Evolutionary conservation across 768 basidiomycete genomes (phyloP), one percentile per base, ranked within the genome.

Genomic region (Suillus discolor): DNA sequence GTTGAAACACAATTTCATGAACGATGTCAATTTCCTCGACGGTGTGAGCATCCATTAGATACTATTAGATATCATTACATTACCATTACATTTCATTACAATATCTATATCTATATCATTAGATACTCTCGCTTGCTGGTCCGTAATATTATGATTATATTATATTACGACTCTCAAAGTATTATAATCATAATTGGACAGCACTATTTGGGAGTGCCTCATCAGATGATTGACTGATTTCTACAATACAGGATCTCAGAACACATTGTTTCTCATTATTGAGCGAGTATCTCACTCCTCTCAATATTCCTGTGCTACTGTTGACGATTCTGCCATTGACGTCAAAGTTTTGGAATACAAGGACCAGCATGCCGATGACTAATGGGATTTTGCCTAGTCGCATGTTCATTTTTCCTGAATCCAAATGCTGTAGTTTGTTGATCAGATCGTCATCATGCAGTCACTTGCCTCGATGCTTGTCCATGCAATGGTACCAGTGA

Each of bases 361-460:
- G 72, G 0, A 83, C 77, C 0, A 79, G 80, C 80, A 83, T 82
- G 0, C 80, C 81, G 5, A 77, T 70, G 0, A 75, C 77, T 0
- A 83, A 55, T 0, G 79, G 81, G 1, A 82, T 60, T 11, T 68
- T 65, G 0, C 49, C 49, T 2, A 51, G 25, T 0, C 23, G 49
- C 49, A 51, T 51, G 25, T 51, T 51, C 0, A 77, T 80, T 13
- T 62, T 31, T 1, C 77, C 77, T 0, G 77, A 76, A 63, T 71
- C 63, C 5, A 78, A 1, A 1, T 8, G 59, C 1, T 44, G 5
- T 3, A 78, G 42, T 42, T 71, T 63, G 5, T 66, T 1, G 39
- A 42, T 13, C 2, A 74, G n/a, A 6, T 0, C 38, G 6, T 39
- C 12, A 55, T 72, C 70, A 2, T 36, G 13, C 0, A 77, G n/a